A percentile compares a stretch with the other conserved stretches of the same genome.
phyloP scores from a whole-genome alignment of 139 green algal species.

The Chlamydomonas incerta region DNA sequence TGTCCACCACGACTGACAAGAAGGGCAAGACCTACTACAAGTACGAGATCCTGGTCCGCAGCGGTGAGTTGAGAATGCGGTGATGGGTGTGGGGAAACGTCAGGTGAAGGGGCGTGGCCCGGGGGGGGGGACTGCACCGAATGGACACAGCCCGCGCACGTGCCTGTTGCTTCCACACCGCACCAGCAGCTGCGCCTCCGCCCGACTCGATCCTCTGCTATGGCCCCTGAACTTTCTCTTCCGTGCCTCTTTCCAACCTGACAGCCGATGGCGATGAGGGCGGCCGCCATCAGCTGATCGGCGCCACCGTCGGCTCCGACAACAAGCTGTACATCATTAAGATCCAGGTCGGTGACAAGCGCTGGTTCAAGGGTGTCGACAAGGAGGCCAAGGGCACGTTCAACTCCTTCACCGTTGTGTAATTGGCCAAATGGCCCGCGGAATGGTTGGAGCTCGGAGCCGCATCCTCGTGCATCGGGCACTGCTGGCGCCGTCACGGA shows the following conservation, averaged over 20 bases:
- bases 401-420: slow-evolving; percentile 91
- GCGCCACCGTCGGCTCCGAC: slow-evolving; percentile 83
- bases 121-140: too few relatives aligned
- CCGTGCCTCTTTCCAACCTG: neutral
- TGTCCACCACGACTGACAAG: slow-evolving; percentile 83
- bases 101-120: too few relatives aligned
- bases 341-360: slow-evolving; percentile 94
- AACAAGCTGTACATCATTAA: slow-evolving; percentile 93
- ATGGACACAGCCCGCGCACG: too few relatives aligned
- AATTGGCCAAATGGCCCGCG: neutral
- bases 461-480: too few relatives aligned
- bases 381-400: slow-evolving; percentile 71
- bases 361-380: slow-evolving; percentile 94
- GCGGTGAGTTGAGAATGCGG: slow-evolving; percentile 45
- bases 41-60: slow-evolving; percentile 85
- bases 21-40: slow-evolving; percentile 99
- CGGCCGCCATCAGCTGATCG: slow-evolving; percentile 95
- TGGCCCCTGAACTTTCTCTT: neutral
- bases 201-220: neutral
- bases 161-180: too few relatives aligned
- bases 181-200: neutral
- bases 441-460: too few relatives aligned
- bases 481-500: too few relatives aligned
- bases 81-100: neutral
- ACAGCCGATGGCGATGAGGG: slow-evolving; percentile 96